These are phyloP conservation scores for Pseudocercospora cruenta DNA, from an alignment of 2,329 filamentous ascomycete genomes.

Conservation along the genomic window DNA sequence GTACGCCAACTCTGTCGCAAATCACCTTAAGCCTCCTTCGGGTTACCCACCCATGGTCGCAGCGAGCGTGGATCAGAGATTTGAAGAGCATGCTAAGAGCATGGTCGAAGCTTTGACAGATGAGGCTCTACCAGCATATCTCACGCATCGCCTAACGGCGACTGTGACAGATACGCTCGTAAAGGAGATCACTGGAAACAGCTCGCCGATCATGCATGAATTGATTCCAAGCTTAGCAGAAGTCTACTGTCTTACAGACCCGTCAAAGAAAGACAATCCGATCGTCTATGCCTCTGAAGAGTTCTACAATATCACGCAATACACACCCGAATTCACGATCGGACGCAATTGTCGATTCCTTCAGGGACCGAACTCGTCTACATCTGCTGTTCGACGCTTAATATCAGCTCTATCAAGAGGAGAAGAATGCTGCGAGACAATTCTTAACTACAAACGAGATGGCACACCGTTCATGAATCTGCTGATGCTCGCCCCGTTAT, in stretches of 20 bases:
- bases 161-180: constrained; percentile 48
- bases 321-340: constrained; percentile 48
- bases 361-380: constrained; percentile 46
- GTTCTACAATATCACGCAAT: constrained; percentile 50
- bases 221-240: constrained; percentile 49
- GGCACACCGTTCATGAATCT: constrained; percentile 48
- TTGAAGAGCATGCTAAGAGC: constrained; percentile 40
- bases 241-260: constrained; percentile 51
- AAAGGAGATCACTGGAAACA: constrained; percentile 49
- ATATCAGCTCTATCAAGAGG: constrained; percentile 43
- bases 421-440: constrained; percentile 48
- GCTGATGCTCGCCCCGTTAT: constrained; percentile 45
- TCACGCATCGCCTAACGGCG: constrained; percentile 46
- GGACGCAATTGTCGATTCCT: constrained; percentile 52
- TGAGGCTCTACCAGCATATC: constrained; percentile 47
- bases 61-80: constrained; percentile 43
- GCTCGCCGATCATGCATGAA: constrained; percentile 45
- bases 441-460: constrained; percentile 49
- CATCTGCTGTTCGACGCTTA: constrained; percentile 40
- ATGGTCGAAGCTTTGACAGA: constrained; percentile 43
- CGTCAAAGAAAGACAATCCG: constrained; percentile 48
- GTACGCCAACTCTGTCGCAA: constrained; percentile 50
- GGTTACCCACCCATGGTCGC: constrained; percentile 36
- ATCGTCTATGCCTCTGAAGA: constrained; percentile 52
- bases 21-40: constrained; percentile 34